Conservation (phyloP, 2,329 filamentous ascomycete species). For the Botrytis hyacinthi region DNA sequence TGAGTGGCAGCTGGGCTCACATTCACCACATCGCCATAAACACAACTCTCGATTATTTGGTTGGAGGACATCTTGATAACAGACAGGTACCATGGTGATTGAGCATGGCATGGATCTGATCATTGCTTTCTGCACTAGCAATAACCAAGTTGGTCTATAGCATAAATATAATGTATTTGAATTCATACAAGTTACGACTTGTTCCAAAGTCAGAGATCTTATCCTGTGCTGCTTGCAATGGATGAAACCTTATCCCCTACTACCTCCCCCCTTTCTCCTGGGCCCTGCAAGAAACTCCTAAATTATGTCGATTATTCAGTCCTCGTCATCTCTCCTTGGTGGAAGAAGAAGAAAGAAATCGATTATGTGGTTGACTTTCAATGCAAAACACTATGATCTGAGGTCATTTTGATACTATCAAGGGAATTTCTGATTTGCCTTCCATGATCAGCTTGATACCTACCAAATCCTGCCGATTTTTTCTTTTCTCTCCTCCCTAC, state of each 20-base stretch:
- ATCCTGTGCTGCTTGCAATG: neutral
- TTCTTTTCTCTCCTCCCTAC: neutral
- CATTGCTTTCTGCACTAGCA: neutral
- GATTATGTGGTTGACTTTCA: neutral
- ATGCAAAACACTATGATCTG: neutral
- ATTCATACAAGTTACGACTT: neutral
- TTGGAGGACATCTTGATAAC: too few species aligned
- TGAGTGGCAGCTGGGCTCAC: neutral
- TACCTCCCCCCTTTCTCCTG: neutral
- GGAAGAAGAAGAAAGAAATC: neutral
- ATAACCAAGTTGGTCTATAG: neutral
- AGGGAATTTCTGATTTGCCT: neutral
- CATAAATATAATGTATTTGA: neutral
- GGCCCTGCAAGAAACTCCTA: neutral
- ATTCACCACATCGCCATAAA: neutral
- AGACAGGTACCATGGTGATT: neutral
- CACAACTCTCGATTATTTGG: neutral
- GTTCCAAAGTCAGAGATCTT: neutral
- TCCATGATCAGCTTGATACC: neutral
- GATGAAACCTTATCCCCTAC: neutral
- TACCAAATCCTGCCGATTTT: neutral
- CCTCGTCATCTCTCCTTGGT: neutral
- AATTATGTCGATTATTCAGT: neutral
- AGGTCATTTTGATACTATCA: neutral
- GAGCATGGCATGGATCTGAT: neutral